A percentile compares a stretch with the other conserved stretches of the same genome.
Evolutionary conservation across 2,329 filamentous ascomycete genomes (phyloP).

Genomic region (Trichoderma harzianum): DNA sequence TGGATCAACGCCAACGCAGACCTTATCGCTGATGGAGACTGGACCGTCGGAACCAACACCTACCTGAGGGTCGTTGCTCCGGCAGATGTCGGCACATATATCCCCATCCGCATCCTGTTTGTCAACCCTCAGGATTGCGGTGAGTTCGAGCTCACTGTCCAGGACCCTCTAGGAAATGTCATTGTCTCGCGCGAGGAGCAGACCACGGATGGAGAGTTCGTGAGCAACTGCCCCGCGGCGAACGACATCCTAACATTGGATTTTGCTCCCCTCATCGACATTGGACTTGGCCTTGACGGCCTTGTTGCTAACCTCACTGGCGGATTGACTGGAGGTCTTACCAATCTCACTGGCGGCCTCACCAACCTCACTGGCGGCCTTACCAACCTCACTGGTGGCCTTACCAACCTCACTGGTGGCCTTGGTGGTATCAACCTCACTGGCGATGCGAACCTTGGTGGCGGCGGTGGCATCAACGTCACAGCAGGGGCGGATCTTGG

Average conservation of each 20-base stretch:
- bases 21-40: background rate
- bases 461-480: background rate
- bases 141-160: background rate
- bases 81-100: background rate
- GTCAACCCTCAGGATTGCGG: slow-evolving; percentile 8
- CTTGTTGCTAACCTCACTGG: background rate
- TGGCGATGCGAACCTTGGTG: background rate
- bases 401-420: background rate
- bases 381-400: background rate
- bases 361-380: background rate
- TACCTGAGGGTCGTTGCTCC: background rate
- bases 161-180: background rate
- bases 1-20: background rate
- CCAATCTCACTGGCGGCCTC: background rate
- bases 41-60: background rate
- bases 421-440: background rate
- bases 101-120: slow-evolving; percentile 5
- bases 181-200: background rate
- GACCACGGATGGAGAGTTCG: background rate
- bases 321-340: background rate
- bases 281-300: background rate
- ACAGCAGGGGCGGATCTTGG: background rate
- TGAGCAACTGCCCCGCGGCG: background rate
- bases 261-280: background rate
- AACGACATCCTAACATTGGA: background rate